These are phyloP conservation scores for Sporothrix globosa DNA, from an alignment of 2,329 filamentous ascomycete species.

Conservation along the genomic window DNA sequence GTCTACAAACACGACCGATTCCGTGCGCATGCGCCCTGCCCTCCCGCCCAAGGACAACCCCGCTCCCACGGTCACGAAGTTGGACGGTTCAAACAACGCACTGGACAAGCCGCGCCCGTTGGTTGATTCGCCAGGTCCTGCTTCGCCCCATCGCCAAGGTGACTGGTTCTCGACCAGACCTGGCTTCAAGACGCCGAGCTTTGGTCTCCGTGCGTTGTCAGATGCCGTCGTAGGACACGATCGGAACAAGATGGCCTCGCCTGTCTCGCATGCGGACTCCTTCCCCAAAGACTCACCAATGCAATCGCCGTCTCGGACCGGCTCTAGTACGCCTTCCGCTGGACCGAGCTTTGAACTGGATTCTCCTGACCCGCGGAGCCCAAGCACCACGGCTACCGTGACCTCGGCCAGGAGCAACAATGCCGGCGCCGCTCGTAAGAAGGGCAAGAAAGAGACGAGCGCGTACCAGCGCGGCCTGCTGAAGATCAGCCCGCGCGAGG, in stretches of 20 bases:
- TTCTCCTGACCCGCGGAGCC: slow-evolving; percentile 67
- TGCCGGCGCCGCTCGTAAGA: slow-evolving; percentile 55
- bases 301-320: slow-evolving; percentile 72
- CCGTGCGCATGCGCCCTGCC: slow-evolving; percentile 49
- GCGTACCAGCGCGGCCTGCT: slow-evolving; percentile 86
- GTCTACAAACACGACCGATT: slow-evolving; percentile 62
- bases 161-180: slow-evolving; percentile 62
- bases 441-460: slow-evolving; percentile 91
- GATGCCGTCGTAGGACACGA: slow-evolving; percentile 66
- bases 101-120: slow-evolving; percentile 45
- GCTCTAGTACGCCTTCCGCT: slow-evolving; percentile 69
- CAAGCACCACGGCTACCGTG: slow-evolving; percentile 53
- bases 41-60: slow-evolving; percentile 58
- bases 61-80: slow-evolving; percentile 63
- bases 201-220: slow-evolving; percentile 82
- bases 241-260: slow-evolving; percentile 55
- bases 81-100: slow-evolving; percentile 51
- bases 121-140: slow-evolving; percentile 47
- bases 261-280: slow-evolving; percentile 55
- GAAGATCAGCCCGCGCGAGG: slow-evolving; percentile 79
- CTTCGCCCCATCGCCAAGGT: slow-evolving; percentile 46
- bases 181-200: slow-evolving; percentile 55
- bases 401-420: slow-evolving; percentile 50
- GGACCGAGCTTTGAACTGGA: slow-evolving; percentile 77
- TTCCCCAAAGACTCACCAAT: slow-evolving; percentile 57